These are phyloP conservation scores for Debaryomyces sp. DNA, from an alignment of 1,139 yeast species.

Conservation along the genomic window DNA sequence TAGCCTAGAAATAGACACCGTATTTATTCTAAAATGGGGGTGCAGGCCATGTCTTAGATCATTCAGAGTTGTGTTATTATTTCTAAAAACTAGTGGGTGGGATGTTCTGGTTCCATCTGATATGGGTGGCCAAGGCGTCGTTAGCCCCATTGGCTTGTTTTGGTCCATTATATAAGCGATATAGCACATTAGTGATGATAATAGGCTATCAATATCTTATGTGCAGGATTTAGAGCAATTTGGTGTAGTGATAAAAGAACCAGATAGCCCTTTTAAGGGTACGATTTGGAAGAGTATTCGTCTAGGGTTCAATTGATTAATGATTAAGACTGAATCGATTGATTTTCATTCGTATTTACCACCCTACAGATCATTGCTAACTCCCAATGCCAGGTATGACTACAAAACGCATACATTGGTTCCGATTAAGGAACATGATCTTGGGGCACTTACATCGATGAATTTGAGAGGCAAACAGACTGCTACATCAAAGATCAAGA, in stretches of 20 bases:
- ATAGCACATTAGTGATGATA: neutral
- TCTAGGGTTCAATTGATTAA: slow-evolving; percentile 2
- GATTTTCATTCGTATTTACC: slow-evolving; percentile 44
- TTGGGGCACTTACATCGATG: slow-evolving; percentile 9
- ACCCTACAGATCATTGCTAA: slow-evolving; percentile 46
- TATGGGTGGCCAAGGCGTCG: neutral
- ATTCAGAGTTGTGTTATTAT: neutral
- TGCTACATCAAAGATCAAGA: slow-evolving; percentile 26
- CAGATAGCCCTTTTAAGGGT: neutral
- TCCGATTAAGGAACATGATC: slow-evolving; percentile 41
- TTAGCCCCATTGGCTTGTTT: neutral
- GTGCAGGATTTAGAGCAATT: slow-evolving; percentile 3
- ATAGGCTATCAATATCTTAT: neutral
- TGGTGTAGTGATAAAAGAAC: neutral
- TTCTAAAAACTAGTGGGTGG: neutral
- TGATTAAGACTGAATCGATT: slow-evolving; percentile 12
- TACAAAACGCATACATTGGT: slow-evolving; percentile 43
- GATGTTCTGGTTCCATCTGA: neutral
- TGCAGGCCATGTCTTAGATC: too few species aligned
- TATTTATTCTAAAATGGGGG: neutral
- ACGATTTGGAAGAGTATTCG: neutral
- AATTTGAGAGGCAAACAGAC: slow-evolving; percentile 1
- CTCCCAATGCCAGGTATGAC: slow-evolving; percentile 47
- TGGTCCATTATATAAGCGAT: neutral
- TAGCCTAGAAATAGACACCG: neutral